Evolutionary conservation across 176 grass and related monocot genomes (phyloP).

Genomic region (Oryza punctata): DNA sequence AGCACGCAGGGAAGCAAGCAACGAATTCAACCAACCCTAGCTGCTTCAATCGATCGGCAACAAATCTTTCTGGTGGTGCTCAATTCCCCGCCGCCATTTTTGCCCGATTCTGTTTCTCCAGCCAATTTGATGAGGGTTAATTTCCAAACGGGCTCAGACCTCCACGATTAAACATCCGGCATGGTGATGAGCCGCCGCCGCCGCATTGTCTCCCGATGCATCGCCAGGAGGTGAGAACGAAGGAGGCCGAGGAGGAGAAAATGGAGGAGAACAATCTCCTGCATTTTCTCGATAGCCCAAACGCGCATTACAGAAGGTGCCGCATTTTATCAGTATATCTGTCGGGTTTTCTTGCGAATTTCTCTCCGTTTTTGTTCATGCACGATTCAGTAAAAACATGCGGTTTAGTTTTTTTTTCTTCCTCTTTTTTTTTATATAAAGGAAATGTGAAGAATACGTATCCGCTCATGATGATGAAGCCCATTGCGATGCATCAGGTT

Average conservation of each 20-base stretch:
- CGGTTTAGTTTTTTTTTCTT: background rate
- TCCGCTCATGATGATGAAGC: conserved; percentile 21
- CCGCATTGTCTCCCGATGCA: conserved; percentile 10
- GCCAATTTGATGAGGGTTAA: conserved; percentile 6
- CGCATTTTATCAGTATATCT: background rate
- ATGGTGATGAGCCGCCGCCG: conserved; percentile 41
- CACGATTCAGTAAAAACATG: background rate
- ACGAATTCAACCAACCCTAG: background rate
- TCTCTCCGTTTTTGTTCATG: background rate
- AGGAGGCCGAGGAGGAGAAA: background rate
- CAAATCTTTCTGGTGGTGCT: background rate
- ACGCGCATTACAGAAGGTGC: conserved; percentile 43
- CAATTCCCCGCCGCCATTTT: background rate
- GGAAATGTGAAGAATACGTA: conserved; percentile 32
- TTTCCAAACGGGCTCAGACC: background rate
- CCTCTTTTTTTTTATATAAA: background rate
- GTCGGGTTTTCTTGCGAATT: background rate
- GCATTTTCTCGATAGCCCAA: conserved; percentile 57
- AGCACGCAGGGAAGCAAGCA: background rate
- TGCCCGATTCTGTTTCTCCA: background rate
- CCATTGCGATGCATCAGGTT: conserved; percentile 45
- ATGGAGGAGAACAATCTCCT: conserved; percentile 55
- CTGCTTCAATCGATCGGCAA: background rate
- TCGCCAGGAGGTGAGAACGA: conserved; percentile 1
- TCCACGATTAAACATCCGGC: background rate